Percentiles rank a stretch among this genome's conserved stretches.
Evolutionary conservation across 2,329 filamentous ascomycete genomes (phyloP).

Genomic region (Fusarium papillatum): DNA sequence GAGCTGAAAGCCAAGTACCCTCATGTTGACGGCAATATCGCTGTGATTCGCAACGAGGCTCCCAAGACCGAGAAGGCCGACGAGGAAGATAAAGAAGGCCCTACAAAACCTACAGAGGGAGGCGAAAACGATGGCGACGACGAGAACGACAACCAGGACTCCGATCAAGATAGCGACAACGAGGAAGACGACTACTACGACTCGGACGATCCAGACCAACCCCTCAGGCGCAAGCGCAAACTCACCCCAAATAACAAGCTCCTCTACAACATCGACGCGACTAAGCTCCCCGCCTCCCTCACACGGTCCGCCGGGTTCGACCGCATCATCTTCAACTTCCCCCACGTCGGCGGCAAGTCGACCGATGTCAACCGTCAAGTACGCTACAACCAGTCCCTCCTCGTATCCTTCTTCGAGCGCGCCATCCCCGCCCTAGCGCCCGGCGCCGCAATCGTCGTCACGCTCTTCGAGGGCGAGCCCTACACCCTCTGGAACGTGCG

Average conservation of each 20-base stretch:
- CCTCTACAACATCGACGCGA: conserved; percentile 76
- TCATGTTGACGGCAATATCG: conserved; percentile 72
- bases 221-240: conserved; percentile 27
- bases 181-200: conserved; percentile 31
- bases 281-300: conserved; percentile 66
- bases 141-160: conserved; percentile 25
- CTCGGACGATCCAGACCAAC: conserved; percentile 36
- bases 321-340: conserved; percentile 95
- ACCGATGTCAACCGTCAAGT: conserved; percentile 97
- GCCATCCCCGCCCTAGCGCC: conserved; percentile 56
- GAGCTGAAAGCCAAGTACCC: conserved; percentile 82
- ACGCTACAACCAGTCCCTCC: conserved; percentile 86
- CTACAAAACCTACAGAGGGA: conserved; percentile 4
- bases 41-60: conserved; percentile 56
- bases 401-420: conserved; percentile 76
- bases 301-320: conserved; percentile 68
- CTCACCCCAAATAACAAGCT: conserved; percentile 53
- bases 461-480: conserved; percentile 92
- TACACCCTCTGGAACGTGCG: conserved; percentile 97
- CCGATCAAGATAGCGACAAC: conserved; percentile 32
- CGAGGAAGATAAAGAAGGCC: background rate
- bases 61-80: conserved; percentile 31
- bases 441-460: conserved; percentile 79
- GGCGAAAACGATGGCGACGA: conserved; percentile 9
- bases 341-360: conserved; percentile 91